phyloP scores from a whole-genome alignment of 805 yeast genomes.

The Yamadazyma laniorum region DNA sequence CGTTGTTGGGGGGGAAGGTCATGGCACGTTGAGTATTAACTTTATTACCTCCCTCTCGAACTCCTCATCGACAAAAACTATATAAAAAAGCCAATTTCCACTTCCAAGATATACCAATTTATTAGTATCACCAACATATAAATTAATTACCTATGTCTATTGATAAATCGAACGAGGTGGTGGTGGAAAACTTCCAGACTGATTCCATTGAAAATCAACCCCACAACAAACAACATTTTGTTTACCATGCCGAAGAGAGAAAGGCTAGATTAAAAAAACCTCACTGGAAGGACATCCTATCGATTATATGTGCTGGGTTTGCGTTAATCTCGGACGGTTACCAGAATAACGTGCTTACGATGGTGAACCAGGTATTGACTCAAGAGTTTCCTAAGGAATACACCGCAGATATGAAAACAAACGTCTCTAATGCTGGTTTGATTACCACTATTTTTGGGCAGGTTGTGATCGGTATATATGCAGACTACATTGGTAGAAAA shows the following conservation, averaged over 20 bases:
- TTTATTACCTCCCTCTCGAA: no score
- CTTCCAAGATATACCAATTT: no score
- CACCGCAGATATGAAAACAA: slow-evolving; percentile 50
- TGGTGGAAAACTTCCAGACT: not conserved
- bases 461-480: slow-evolving; percentile 59
- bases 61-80: no score
- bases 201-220: not conserved
- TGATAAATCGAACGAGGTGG: not conserved
- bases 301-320: slow-evolving; percentile 67
- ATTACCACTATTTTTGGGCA: slow-evolving; percentile 74
- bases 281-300: slow-evolving; percentile 28
- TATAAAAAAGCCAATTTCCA: no score
- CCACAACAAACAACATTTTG: not conserved
- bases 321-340: slow-evolving; percentile 79
- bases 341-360: slow-evolving; percentile 72
- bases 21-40: no score
- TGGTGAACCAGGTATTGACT: slow-evolving; percentile 59
- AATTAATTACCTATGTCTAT: slow-evolving; percentile 1
- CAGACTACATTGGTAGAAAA: slow-evolving; percentile 68
- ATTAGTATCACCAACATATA: no score
- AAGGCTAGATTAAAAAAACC: slow-evolving; percentile 24
- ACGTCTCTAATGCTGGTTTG: slow-evolving; percentile 66
- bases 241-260: slow-evolving; percentile 36
- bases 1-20: no score
- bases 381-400: slow-evolving; percentile 45